Base-by-base conservation (phyloP, 2,329 filamentous ascomycete genomes). In the Beauveria varroae region DNA sequence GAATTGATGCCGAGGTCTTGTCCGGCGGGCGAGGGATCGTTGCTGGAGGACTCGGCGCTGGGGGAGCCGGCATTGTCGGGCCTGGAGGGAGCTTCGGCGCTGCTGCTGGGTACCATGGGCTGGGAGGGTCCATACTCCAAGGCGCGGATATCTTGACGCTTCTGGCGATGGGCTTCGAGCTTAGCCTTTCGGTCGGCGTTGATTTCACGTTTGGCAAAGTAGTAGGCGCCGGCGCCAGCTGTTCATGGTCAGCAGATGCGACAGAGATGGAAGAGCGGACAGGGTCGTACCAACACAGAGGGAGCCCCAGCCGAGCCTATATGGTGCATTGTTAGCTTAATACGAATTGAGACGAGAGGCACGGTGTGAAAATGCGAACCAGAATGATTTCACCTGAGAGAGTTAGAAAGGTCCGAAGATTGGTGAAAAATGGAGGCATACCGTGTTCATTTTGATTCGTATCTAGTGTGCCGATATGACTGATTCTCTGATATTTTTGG, bases 131-230 rank as follows among this genome's bases (percentile, higher is more conserved):
- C 72, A 65, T 81, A 74, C 68, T 86, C 83, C 63, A 86, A 74
- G n/a, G 79, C 78, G 28, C 81, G 76, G 46, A 81, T 77, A 67
- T 80, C 76, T 62, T 81, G 82, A 77, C 82, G 87, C 77, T 88
- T 87, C 67, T 85, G 77, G 60, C 83, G 81, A 62, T 81, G 82
- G 64, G 89, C 86, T 68, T 89, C 83, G 66, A 89, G 84, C 69
- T 90, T 86, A 63, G 85, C 79, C 64, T 84, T 81, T 65, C 93
- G 90, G 75, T 97, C 92, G 67, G 90, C 90, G 73, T 97, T 96
- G 82, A 99, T 96, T 74, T 87, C 88, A 71, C 86, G 84, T 82
- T 99, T 99, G 65, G 95, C 95, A 73, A 97, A 96, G 79, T 90
- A 92, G 81, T 98, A 99, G 70, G 93, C 92, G 65, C 88, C 90